Evolutionary conservation across 1,284 basidiomycete species (phyloP), one percentile per base, ranked within the genome.

Genomic region (Exobasidium cylindrosporum): DNA sequence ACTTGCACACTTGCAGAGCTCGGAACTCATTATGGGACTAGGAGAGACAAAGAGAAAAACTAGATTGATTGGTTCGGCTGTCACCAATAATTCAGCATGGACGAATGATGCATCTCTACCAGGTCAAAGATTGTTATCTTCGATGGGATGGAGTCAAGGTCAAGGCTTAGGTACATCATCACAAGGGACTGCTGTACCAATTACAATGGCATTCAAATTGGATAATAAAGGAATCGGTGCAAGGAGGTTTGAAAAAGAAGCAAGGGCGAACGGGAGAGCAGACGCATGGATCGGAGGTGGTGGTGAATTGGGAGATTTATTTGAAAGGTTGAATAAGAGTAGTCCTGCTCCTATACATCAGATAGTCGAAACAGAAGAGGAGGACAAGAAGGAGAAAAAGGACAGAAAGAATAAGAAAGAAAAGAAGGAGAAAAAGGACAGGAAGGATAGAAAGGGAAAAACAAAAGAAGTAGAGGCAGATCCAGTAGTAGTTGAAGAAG

Each of bases 141-240:
- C 70, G 52, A 79, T 79, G 77, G 77, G 77, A 58, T 79, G 77
- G 77, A 52, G 66, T 14, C 61, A 69, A 4, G 77, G 77, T 43
- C 66, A 73, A 45, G 73, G 73, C 43, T 69, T 79, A 7, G 77
- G 77, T 17, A 62, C 64, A 30, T 62, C 61, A 47, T 63, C 66
- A 63, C 64, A 67, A 40, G 76, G 77, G 26, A 65, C 70, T n/a
- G 66, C 70, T 14, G 68, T 67, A 45, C 71, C 76, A 47, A 67
- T 79, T 50, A 64, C 73, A 43, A 31, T 46, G 17, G 72, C 74
- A 11, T 64, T 72, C 3, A 79, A 79, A 60, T 65, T 79, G 57
- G 77, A 79, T 65, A 79, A 77, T 61, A 78, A 76, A 59, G 77
- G 77, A 14, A 77, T 79, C 43, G 77, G 77, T 43, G 73, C 73